phyloP scores from a whole-genome alignment of 371 early-diverging fungal species.

The Apophysomyces trapeziformis region DNA sequence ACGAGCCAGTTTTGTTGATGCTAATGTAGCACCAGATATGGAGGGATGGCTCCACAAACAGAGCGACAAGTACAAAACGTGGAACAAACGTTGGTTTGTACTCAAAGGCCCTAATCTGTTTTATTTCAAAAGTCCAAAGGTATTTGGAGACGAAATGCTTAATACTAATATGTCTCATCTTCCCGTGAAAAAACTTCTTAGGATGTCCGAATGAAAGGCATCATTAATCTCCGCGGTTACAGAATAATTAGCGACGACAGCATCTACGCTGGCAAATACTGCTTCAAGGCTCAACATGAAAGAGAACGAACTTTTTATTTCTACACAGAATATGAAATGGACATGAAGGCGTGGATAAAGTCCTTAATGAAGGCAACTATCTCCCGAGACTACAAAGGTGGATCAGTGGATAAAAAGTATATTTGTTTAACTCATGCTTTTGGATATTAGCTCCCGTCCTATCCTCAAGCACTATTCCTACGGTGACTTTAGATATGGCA shows the following conservation, averaged over 20 bases:
- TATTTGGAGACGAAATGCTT: conserved; percentile 14
- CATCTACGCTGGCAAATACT: conserved; percentile 62
- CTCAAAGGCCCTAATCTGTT: conserved; percentile 62
- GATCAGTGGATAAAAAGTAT: not conserved
- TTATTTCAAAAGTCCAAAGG: conserved; percentile 67
- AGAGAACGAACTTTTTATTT: conserved; percentile 67
- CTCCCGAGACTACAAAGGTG: conserved; percentile 58
- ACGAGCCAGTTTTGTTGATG: not conserved
- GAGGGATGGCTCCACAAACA: conserved; percentile 70
- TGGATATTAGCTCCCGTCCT: conserved; percentile 60
- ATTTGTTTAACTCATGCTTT: not conserved
- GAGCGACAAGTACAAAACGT: conserved; percentile 64
- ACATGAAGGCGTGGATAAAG: conserved; percentile 68
- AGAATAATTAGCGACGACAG: conserved; percentile 56
- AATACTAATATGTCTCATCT: not conserved
- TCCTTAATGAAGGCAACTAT: conserved; percentile 78
- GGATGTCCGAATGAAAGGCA: conserved; percentile 53
- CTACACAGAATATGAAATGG: conserved; percentile 60
- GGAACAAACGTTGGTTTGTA: conserved; percentile 72
- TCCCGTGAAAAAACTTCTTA: conserved; percentile 17
- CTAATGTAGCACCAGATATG: conserved; percentile 45
- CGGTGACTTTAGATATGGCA: conserved; percentile 67
- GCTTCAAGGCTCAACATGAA: conserved; percentile 62
- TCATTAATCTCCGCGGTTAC: conserved; percentile 54
- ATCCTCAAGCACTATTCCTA: conserved; percentile 70